phyloP scores from a whole-genome alignment of 1,284 basidiomycete species.

The Hymenochaete sp. region DNA sequence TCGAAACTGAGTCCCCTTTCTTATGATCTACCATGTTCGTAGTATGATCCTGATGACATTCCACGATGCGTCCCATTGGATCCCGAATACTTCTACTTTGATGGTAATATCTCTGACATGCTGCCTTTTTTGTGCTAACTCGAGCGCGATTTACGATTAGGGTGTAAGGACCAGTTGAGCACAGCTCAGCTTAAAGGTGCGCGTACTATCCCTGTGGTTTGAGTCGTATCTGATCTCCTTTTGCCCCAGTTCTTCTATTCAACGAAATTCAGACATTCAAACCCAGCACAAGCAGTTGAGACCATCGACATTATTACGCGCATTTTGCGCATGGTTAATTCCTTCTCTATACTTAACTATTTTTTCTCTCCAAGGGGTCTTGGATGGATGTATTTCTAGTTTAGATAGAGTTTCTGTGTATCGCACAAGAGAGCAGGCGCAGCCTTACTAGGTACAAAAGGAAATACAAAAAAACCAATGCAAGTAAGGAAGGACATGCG shows the following conservation, averaged over 20 bases:
- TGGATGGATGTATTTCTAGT: too few species aligned
- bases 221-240: not conserved
- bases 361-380: too few species aligned
- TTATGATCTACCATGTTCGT: not conserved
- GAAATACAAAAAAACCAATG: too few species aligned
- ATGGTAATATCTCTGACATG: slow-evolving; percentile 39
- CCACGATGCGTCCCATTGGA: slow-evolving; percentile 66
- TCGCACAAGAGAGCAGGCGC: too few species aligned
- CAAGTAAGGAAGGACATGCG: too few species aligned
- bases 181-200: slow-evolving; percentile 62
- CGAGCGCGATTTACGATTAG: slow-evolving; percentile 28
- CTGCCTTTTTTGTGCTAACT: not conserved
- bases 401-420: too few species aligned
- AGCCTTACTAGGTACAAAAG: too few species aligned
- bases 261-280: slow-evolving; percentile 60
- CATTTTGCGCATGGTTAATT: too few species aligned
- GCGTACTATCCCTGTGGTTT: not conserved
- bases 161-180: slow-evolving; percentile 67
- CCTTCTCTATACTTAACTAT: too few species aligned
- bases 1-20: not conserved
- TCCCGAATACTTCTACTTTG: slow-evolving; percentile 82
- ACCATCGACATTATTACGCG: too few species aligned
- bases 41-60: slow-evolving; percentile 85
- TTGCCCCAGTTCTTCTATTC: slow-evolving; percentile 41
- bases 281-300: too few species aligned